phyloP scores from a whole-genome alignment of 495 filamentous ascomycete genomes.

The Aspergillus cavernicola region DNA sequence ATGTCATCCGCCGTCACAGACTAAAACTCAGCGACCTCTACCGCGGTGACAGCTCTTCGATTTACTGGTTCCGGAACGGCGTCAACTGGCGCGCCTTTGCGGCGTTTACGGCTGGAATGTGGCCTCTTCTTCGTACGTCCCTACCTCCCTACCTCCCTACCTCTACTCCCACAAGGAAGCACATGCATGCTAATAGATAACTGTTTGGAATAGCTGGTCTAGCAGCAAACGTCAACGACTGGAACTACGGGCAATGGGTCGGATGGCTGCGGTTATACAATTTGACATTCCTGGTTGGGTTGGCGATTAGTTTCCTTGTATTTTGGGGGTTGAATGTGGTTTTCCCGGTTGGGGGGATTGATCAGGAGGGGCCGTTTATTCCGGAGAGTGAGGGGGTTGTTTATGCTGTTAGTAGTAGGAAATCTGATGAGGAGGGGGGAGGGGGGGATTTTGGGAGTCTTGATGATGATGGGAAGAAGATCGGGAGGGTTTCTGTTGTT shows the following conservation, averaged over 20 bases:
- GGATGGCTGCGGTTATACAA: constrained; percentile 5
- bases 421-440: background rate
- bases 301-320: constrained; percentile 1
- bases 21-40: constrained; percentile 2
- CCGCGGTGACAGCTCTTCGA: background rate
- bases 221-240: background rate
- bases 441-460: too few relatives aligned
- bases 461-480: background rate
- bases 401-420: background rate
- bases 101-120: constrained; percentile 4
- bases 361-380: background rate
- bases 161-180: background rate
- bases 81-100: constrained; percentile 9
- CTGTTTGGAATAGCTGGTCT: background rate
- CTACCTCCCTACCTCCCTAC: background rate
- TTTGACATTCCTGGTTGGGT: constrained; percentile 4
- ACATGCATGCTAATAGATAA: background rate
- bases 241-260: background rate
- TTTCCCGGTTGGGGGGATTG: constrained; percentile 1
- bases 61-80: constrained; percentile 7
- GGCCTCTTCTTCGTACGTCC: constrained; percentile 9
- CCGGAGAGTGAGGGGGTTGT: background rate
- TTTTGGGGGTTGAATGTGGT: background rate
- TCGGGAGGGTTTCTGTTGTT: background rate
- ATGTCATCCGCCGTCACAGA: background rate